Base-by-base conservation (phyloP, 1,284 basidiomycete genomes). In the Leccinum pachyderme region DNA sequence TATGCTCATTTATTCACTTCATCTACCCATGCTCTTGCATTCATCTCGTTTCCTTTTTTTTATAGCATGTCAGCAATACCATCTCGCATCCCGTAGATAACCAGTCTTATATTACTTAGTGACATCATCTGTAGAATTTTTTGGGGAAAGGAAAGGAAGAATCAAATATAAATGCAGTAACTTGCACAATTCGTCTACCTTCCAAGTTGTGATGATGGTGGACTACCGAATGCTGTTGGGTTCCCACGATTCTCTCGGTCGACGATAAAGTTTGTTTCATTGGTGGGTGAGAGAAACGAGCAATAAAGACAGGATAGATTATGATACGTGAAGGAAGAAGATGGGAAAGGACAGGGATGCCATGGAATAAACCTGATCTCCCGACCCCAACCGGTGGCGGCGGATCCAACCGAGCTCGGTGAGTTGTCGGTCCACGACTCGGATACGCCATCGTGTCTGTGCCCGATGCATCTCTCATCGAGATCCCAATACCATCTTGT, bases 31-130 rank as follows among this genome's bases (percentile, higher is more conserved):
- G 12, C 43, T 47, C 49, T 51, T 53, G 41, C 55, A 55, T 59
- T 37, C 13, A 22, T 41, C 39, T 53, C 53, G 31, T 55, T 52
- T 24, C 33, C 25, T 43, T 32, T 27, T 51, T 52, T 31, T 18
- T 18, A 18, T 18, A 18, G 52, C 63, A 62, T 51, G 47, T 61
- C 44, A 25, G 32, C 66, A 51, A 52, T 46, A 59, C n/a, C 33
- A 45, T 49, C 46, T 57, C 47, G 41, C 65, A 63, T 62, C 51
- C 56, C 48, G 59, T 66, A 70, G 62, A 70, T 61, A 67, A 24
- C 47, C 51, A 64, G 28, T 54, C 55, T 43, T 49, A 69, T 66
- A 60, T 46, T 52, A 69, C 65, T 43, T 63, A 68, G 53, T 55
- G 41, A 49, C 55, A 61, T 57, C 53, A 55, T 55, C 39, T 61